Base-by-base conservation (phyloP, 2,329 filamentous ascomycete genomes). In the Trichoderma sp. region DNA sequence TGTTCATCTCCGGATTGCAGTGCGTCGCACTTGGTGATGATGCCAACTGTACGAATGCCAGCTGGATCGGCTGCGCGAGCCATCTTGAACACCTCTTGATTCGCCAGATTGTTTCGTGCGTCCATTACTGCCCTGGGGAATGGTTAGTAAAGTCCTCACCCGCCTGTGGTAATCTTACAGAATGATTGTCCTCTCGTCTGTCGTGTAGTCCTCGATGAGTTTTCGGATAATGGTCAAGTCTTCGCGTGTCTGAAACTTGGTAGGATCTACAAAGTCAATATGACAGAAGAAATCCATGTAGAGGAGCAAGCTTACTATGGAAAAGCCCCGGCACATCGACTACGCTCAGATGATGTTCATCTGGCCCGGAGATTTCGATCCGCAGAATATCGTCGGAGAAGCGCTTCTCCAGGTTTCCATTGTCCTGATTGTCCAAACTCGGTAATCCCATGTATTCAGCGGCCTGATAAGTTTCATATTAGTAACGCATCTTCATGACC, bases 11-110 rank as follows among this genome's bases (percentile, higher is more conserved):
- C 34, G 15, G 19, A 12, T 41, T 55, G 28, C 9, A 9, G 19
- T 26, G 14, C 51, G 21, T 55, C 51, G 30, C 34, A 21, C 51
- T 55, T 55, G 51, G 51, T 55, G 19, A 34, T 55, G n/a, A 19
- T 41, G 7, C 30, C 30, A 26, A 55, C 30, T 5, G 48, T 51
- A 51, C 21, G 24, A 51, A 51, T 51, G 30, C 48, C 48, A 26
- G 24, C 48, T 5, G 48, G 24, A 51, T 51, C 48, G 12, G 24
- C 24, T 51, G 48, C 21, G 21, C 48, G 48, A 28, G 48, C 48
- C 48, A 51, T 51, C 14, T 51, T 51, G 48, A 51, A 28, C 14
- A 51, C 48, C 48, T 51, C 21, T 51, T 51, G 21, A 30, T 51
- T 51, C 15, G 21, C 48, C 26, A 51, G 24, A 9, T 28, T 51